Evolutionary conservation across 495 filamentous ascomycete genomes (phyloP).

Genomic region (Penicillium subrubescens): DNA sequence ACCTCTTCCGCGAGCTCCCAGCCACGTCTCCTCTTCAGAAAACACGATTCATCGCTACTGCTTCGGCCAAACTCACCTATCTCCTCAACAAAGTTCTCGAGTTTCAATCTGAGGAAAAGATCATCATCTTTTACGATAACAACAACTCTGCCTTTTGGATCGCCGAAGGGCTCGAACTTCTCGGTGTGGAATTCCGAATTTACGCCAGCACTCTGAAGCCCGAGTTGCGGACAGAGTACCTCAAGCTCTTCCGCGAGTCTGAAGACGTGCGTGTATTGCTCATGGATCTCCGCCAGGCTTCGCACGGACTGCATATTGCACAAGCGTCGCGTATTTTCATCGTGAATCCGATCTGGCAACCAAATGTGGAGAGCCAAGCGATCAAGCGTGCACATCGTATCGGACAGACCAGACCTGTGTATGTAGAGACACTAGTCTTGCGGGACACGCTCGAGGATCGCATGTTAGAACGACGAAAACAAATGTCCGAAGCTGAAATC

Average conservation of each 20-base stretch:
- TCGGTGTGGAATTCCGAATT: constrained; percentile 77
- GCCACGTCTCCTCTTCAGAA: constrained; percentile 56
- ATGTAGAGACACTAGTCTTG: constrained; percentile 86
- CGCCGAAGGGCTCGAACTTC: constrained; percentile 76
- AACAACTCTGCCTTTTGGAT: constrained; percentile 83
- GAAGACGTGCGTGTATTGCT: constrained; percentile 69
- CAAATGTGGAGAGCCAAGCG: constrained; percentile 85
- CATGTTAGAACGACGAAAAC: constrained; percentile 70
- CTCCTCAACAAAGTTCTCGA: constrained; percentile 70
- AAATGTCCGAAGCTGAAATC: constrained; percentile 80
- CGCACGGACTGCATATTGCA: constrained; percentile 82
- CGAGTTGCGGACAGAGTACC: constrained; percentile 65
- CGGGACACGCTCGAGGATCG: constrained; percentile 81
- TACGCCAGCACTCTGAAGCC: constrained; percentile 73
- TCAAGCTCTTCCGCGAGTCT: constrained; percentile 73
- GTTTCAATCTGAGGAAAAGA: constrained; percentile 75
- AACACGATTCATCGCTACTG: constrained; percentile 72
- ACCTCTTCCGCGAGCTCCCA: constrained; percentile 37
- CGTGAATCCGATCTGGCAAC: constrained; percentile 84
- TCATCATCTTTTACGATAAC: constrained; percentile 89
- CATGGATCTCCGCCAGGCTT: constrained; percentile 88
- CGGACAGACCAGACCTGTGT: constrained; percentile 77
- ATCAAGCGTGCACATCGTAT: constrained; percentile 90
- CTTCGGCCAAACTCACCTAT: constrained; percentile 87
- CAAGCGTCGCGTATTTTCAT: constrained; percentile 88